These are phyloP conservation scores for Penicillium riverlandense DNA, from an alignment of 495 filamentous ascomycete species.

Conservation along the genomic window DNA sequence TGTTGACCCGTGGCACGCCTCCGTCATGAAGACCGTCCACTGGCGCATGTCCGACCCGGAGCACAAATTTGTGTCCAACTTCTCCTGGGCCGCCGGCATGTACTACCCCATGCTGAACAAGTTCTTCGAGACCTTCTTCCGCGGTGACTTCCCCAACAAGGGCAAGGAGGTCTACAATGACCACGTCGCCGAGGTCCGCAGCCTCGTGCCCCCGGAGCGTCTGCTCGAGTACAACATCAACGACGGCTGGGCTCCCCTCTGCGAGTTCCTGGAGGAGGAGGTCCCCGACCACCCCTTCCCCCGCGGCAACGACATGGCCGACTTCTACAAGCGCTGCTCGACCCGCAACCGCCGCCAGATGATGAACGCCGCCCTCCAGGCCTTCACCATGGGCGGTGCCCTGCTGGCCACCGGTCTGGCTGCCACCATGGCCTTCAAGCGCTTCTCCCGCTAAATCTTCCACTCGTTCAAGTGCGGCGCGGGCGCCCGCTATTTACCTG, in stretches of 20 bases:
- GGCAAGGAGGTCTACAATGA: slow-evolving; percentile 46
- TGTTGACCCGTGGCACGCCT: slow-evolving; percentile 51
- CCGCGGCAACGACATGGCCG: slow-evolving; percentile 42
- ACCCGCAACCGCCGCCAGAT: slow-evolving; percentile 55
- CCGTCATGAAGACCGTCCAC: slow-evolving; percentile 45
- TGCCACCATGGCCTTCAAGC: slow-evolving; percentile 35
- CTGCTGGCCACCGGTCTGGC: slow-evolving; percentile 33
- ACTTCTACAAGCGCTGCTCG: slow-evolving; percentile 54
- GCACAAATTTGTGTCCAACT: slow-evolving; percentile 43
- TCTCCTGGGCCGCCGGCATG: slow-evolving; percentile 50
- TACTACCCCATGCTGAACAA: slow-evolving; percentile 54
- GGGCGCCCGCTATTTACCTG: no score
- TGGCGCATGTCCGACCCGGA: slow-evolving; percentile 51
- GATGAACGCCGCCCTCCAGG: slow-evolving; percentile 49
- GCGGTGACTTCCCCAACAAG: slow-evolving; percentile 42
- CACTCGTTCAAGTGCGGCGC: not conserved
- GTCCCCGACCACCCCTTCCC: slow-evolving; percentile 46
- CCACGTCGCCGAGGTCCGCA: slow-evolving; percentile 38
- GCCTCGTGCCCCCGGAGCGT: slow-evolving; percentile 36
- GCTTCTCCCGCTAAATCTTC: slow-evolving; percentile 27
- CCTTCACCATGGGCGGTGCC: slow-evolving; percentile 42
- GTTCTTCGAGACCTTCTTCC: slow-evolving; percentile 52
- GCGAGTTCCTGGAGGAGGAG: slow-evolving; percentile 55
- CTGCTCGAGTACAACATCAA: slow-evolving; percentile 59
- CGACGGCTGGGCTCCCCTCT: slow-evolving; percentile 61